Conservation (phyloP, 1,284 basidiomycete species). For the Heterobasidion occidentale region DNA sequence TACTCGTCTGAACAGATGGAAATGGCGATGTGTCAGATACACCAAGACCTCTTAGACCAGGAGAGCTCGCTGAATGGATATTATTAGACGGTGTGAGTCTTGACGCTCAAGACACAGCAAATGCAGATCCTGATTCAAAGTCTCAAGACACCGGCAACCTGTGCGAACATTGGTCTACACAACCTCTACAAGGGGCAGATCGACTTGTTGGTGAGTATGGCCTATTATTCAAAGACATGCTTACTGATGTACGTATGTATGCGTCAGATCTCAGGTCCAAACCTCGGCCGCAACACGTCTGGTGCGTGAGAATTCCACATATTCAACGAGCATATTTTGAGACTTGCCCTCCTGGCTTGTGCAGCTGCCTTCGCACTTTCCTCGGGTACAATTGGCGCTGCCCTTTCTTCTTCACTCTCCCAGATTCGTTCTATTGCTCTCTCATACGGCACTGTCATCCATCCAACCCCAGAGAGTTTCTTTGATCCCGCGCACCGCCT, state of each 20-base stretch:
- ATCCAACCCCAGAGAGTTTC: constrained; percentile 55
- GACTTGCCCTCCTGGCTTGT: neutral
- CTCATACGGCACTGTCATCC: constrained; percentile 76
- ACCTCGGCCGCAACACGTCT: constrained; percentile 78
- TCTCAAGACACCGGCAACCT: constrained; percentile 79
- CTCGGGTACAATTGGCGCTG: constrained; percentile 87
- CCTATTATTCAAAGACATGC: neutral
- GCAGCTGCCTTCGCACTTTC: constrained; percentile 79
- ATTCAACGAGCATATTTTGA: neutral
- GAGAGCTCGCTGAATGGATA: constrained; percentile 83
- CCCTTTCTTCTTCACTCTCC: constrained; percentile 74
- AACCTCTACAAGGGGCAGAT: constrained; percentile 81
- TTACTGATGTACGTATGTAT: neutral
- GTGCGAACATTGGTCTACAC: constrained; percentile 82
- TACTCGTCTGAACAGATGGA: constrained; percentile 41
- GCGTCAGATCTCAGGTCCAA: constrained; percentile 64
- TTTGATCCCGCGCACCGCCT: constrained; percentile 67
- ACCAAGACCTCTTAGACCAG: constrained; percentile 63
- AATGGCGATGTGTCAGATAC: constrained; percentile 56
- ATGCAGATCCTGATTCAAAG: neutral
- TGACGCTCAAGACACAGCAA: neutral
- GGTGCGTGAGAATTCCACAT: constrained; percentile 24
- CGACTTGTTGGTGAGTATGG: constrained; percentile 67
- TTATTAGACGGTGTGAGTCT: constrained; percentile 71
- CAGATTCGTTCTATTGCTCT: constrained; percentile 67